phyloP scores from a whole-genome alignment of 1,139 yeast species.

The Lodderomyces theae region DNA sequence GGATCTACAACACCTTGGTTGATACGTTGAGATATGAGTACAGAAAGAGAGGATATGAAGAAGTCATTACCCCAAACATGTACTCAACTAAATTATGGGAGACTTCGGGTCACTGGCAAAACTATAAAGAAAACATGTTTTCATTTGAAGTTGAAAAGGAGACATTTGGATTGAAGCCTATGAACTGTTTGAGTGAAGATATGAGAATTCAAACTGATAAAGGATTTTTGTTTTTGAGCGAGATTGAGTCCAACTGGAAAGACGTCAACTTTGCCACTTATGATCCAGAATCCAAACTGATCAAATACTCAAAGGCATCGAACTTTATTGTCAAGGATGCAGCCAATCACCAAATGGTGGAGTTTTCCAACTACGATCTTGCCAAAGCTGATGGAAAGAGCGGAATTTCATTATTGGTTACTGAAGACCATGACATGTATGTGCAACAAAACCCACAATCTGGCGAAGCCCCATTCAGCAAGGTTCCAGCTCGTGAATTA shows the following conservation, averaged over 20 bases:
- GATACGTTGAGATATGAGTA: conserved; percentile 79
- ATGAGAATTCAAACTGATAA: conserved; percentile 4
- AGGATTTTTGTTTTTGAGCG: conserved; percentile 4
- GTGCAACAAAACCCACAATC: conserved; percentile 5
- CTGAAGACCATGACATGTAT: conserved; percentile 8
- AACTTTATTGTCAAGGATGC: conserved; percentile 7
- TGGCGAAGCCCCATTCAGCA: neutral
- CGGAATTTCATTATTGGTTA: conserved; percentile 4
- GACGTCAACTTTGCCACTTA: conserved; percentile 7
- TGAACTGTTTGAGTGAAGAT: conserved; percentile 60
- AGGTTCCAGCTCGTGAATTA: conserved; percentile 5
- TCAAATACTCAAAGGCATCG: conserved; percentile 4
- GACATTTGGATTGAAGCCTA: conserved; percentile 84
- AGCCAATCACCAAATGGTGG: conserved; percentile 8
- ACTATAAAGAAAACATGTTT: conserved; percentile 96
- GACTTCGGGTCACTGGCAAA: conserved; percentile 97
- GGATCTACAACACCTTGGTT: conserved; percentile 84
- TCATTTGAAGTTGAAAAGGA: conserved; percentile 95
- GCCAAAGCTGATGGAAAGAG: too few relatives aligned
- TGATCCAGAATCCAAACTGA: conserved; percentile 5
- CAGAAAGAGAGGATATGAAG: conserved; percentile 90
- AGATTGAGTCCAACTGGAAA: conserved; percentile 5
- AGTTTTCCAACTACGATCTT: conserved; percentile 2
- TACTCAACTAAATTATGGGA: conserved; percentile 95
- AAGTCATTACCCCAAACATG: conserved; percentile 98